Evolutionary conservation across 108 stramenopile species (phyloP).

Genomic region (Parietichytrium sp.): DNA sequence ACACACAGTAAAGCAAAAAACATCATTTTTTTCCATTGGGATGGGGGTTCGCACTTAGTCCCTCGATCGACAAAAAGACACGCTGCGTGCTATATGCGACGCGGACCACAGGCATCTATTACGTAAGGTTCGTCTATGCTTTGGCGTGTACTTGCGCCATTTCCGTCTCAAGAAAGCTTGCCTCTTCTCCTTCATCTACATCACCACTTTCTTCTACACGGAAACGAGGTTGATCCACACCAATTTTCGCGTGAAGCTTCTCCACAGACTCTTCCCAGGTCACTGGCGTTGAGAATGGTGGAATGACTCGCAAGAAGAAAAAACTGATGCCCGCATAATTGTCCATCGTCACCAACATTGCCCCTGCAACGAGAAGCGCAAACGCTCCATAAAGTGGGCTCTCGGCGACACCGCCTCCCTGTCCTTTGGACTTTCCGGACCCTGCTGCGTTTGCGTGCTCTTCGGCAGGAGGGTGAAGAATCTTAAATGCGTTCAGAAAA

Average conservation of each 20-base stretch:
- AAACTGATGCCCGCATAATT: not conserved
- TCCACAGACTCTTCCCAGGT: not conserved
- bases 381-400: not conserved
- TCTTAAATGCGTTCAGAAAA: not conserved
- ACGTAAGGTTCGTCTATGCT: too few species aligned
- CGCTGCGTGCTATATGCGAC: too few species aligned
- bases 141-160: too few species aligned
- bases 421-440: not conserved
- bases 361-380: not conserved
- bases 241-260: constrained; percentile 2
- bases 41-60: not conserved
- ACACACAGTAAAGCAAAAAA: too few species aligned
- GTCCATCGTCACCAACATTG: constrained; percentile 22
- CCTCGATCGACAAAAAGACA: too few species aligned
- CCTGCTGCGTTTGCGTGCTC: not conserved
- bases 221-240: too few species aligned
- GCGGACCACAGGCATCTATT: too few species aligned
- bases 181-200: too few species aligned
- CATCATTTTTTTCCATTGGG: not conserved
- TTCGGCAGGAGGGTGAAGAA: not conserved
- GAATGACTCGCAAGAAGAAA: not conserved
- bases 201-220: too few species aligned
- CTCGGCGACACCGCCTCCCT: constrained; percentile 13
- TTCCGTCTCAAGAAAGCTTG: too few species aligned
- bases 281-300: not conserved